phyloP scores from a whole-genome alignment of 2,329 filamentous ascomycete species.

The Sarocladiaceae sp. region DNA sequence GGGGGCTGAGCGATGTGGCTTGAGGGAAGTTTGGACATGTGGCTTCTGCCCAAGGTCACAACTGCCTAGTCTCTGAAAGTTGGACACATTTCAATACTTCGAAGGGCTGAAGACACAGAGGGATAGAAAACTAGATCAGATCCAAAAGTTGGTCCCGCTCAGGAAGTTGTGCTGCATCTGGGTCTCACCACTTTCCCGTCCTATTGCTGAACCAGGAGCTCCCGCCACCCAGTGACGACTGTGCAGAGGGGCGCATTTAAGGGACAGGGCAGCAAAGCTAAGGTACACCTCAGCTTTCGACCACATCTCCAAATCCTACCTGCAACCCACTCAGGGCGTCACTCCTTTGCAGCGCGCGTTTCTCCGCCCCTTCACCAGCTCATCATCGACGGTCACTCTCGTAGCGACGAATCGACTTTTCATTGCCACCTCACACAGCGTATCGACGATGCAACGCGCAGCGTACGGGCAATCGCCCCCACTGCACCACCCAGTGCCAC shows the following conservation, averaged over 20 bases:
- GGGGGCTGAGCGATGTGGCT: background rate
- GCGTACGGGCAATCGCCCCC: slow-evolving; percentile 86
- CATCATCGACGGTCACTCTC: slow-evolving; percentile 5
- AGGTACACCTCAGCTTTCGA: slow-evolving; percentile 10
- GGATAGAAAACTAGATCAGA: too few relatives aligned
- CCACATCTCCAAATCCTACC: slow-evolving; percentile 6
- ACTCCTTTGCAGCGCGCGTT: slow-evolving; percentile 12
- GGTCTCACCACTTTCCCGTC: too few relatives aligned
- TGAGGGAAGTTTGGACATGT: background rate
- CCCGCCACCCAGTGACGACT: too few relatives aligned
- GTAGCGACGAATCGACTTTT: slow-evolving; percentile 6
- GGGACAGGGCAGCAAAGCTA: background rate
- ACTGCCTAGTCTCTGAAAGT: too few relatives aligned
- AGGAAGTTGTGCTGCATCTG: too few relatives aligned
- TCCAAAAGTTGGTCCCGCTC: too few relatives aligned
- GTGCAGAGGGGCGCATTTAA: too few relatives aligned
- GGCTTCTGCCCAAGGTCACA: background rate
- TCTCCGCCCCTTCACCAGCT: slow-evolving; percentile 15
- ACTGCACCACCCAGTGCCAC: slow-evolving; percentile 93
- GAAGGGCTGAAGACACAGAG: too few relatives aligned
- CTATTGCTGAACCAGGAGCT: too few relatives aligned
- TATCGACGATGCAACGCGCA: slow-evolving; percentile 73
- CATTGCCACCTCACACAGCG: background rate
- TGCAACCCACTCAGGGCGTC: background rate
- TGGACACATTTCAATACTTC: too few relatives aligned